Percentiles rank a stretch among this genome's conserved stretches.
Conservation (phyloP, 768 basidiomycete species). For the Thelephora ganbajun region DNA sequence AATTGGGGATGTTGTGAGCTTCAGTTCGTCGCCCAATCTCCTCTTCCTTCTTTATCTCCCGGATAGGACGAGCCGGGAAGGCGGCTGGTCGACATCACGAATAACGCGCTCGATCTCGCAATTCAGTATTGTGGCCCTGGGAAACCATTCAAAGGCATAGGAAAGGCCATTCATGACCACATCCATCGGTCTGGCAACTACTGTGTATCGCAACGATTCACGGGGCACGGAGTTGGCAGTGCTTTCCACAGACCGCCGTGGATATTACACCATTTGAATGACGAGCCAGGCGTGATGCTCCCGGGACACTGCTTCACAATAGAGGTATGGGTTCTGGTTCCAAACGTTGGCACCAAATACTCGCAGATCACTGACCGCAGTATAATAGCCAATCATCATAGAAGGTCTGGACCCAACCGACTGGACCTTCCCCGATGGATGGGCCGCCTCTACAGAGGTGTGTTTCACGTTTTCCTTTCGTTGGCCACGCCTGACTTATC, state of each 20-base stretch:
- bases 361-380: neutral
- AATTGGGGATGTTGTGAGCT: conserved; percentile 61
- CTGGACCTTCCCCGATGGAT: conserved; percentile 83
- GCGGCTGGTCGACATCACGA: conserved; percentile 49
- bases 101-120: conserved; percentile 50
- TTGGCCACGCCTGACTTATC: neutral
- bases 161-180: conserved; percentile 43
- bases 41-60: neutral
- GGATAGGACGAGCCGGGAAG: conserved; percentile 53
- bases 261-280: conserved; percentile 69
- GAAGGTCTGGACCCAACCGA: conserved; percentile 56
- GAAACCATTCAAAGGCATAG: conserved; percentile 53
- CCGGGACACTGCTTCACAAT: conserved; percentile 90
- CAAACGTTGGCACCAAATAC: neutral
- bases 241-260: conserved; percentile 73
- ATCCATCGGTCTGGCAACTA: conserved; percentile 20
- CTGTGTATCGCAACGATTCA: conserved; percentile 58
- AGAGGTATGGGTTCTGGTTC: conserved; percentile 35
- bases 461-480: conserved; percentile 7
- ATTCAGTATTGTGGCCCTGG: conserved; percentile 70
- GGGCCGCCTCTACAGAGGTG: conserved; percentile 86
- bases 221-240: conserved; percentile 79
- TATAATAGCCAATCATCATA: conserved; percentile 52
- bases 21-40: neutral
- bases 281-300: conserved; percentile 69